Evolutionary conservation across 352 stramenopile species (phyloP).

Genomic region (Phytophthora hybrid): DNA sequence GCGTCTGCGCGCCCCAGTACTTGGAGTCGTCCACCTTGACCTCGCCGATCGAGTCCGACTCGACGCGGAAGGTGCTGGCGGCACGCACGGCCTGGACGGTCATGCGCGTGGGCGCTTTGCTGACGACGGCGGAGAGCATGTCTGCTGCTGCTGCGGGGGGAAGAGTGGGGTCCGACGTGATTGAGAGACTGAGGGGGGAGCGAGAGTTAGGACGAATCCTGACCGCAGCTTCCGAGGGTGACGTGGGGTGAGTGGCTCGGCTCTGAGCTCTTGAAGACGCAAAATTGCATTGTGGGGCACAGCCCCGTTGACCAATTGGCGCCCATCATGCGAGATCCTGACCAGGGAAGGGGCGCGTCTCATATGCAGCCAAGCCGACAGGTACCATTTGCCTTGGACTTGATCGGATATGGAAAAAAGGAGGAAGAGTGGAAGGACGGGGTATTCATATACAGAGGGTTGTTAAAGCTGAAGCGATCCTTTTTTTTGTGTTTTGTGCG

Average conservation of each 20-base stretch:
- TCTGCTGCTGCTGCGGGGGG: neutral
- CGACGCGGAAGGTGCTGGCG: slow-evolving; percentile 59
- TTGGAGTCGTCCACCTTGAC: slow-evolving; percentile 83
- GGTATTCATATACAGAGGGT: neutral
- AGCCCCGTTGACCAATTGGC: neutral
- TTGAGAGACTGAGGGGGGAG: slow-evolving; percentile 18
- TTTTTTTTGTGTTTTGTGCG: neutral
- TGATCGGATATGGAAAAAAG: neutral
- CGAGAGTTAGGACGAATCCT: slow-evolving; percentile 24
- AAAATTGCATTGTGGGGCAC: slow-evolving; percentile 16
- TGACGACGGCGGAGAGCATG: slow-evolving; percentile 44
- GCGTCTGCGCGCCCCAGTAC: slow-evolving; percentile 95
- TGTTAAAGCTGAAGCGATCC: slow-evolving; percentile 2
- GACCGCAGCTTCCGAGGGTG: slow-evolving; percentile 26
- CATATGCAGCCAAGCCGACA: neutral
- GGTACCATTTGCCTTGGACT: neutral
- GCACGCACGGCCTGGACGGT: slow-evolving; percentile 45
- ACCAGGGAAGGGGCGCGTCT: slow-evolving; percentile 24
- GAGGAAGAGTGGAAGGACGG: neutral
- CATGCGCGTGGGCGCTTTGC: slow-evolving; percentile 35
- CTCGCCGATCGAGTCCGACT: slow-evolving; percentile 85
- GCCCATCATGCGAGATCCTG: slow-evolving; percentile 26
- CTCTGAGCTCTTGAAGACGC: slow-evolving; percentile 21
- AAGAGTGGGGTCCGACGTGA: slow-evolving; percentile 9
- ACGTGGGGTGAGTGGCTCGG: slow-evolving; percentile 10